phyloP scores from a whole-genome alignment of 2,329 filamentous ascomycete species.

The Alternaria metachromatica region DNA sequence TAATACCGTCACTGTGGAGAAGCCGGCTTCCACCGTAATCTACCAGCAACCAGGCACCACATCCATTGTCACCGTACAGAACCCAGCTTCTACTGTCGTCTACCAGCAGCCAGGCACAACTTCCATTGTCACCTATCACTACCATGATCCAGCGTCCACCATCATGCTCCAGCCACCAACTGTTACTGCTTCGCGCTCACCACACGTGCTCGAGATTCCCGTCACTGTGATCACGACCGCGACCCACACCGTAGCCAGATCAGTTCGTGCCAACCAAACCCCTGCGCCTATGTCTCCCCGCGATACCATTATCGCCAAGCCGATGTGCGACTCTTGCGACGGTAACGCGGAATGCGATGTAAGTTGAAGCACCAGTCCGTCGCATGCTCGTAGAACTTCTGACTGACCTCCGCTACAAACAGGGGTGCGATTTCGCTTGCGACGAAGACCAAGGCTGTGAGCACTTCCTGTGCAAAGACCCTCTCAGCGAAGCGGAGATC shows the following conservation, averaged over 20 bases:
- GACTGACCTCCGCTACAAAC: background rate
- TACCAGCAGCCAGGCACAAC: background rate
- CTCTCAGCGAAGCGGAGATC: background rate
- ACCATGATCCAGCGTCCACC: background rate
- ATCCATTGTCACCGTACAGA: background rate
- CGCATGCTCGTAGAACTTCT: background rate
- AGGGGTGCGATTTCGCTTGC: slow-evolving; percentile 1
- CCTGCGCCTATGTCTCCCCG: background rate
- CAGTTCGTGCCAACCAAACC: background rate
- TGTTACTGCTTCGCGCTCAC: background rate
- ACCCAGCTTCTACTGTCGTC: background rate
- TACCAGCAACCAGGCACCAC: background rate
- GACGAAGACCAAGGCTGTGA: background rate
- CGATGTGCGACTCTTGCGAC: background rate
- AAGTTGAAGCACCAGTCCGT: background rate
- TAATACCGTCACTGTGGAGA: background rate
- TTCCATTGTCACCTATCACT: background rate
- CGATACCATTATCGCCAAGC: background rate
- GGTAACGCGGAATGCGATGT: background rate
- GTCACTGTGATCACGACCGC: background rate
- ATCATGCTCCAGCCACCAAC: background rate
- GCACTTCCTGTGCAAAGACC: background rate
- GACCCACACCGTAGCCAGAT: background rate
- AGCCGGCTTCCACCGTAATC: background rate
- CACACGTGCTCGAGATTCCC: background rate